Conservation (phyloP, 192 early-diverging fungal genomes). For the Neocallimastix lanati region DNA sequence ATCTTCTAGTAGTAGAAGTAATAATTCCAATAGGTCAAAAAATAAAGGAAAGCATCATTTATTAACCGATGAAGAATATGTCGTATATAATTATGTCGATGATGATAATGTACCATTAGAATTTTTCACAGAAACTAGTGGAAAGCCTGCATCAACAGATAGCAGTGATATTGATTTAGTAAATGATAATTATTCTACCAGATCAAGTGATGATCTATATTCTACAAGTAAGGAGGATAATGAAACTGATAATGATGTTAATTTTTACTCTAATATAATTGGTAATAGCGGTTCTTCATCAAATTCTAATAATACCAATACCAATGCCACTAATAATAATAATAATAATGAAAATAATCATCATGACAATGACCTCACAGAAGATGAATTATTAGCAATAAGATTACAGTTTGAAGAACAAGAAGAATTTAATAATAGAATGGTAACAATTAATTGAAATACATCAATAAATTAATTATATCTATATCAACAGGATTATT, state of each 20-base stretch:
- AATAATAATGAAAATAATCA: background rate
- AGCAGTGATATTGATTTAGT: background rate
- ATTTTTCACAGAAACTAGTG: background rate
- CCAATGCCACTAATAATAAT: background rate
- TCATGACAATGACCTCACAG: background rate
- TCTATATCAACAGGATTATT: no score
- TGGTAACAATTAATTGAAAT: no score
- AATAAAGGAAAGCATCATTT: background rate
- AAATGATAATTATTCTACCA: background rate
- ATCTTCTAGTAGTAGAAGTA: background rate
- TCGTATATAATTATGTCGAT: background rate
- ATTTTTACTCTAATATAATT: background rate
- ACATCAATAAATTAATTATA: no score
- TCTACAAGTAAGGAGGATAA: background rate
- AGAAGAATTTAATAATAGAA: background rate
- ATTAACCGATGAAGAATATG: background rate
- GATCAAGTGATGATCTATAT: background rate
- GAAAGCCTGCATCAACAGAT: background rate
- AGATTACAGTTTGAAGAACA: background rate
- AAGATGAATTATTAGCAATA: background rate
- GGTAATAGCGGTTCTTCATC: no score
- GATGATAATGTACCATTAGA: background rate
- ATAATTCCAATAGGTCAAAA: background rate
- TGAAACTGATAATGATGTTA: background rate
- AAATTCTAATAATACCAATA: no score